Conservation (phyloP, 768 basidiomycete species). For the Russula ochroleuca region DNA sequence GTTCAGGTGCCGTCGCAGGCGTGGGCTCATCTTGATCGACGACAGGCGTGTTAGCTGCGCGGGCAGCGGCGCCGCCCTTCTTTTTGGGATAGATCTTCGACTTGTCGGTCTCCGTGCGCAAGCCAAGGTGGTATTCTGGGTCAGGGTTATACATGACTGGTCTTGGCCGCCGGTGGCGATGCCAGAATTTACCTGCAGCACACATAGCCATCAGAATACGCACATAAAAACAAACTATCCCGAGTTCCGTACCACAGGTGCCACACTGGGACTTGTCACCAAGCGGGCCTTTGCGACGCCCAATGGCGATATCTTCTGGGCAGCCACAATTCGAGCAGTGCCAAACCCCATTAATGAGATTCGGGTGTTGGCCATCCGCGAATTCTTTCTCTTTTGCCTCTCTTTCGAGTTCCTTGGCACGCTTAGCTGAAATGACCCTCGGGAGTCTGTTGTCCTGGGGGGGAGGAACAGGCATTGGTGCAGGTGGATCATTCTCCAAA, state of each 20-base stretch:
- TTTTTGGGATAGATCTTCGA: constrained; percentile 54
- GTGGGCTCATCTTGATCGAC: constrained; percentile 28
- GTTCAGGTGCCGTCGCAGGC: constrained; percentile 38
- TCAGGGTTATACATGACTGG: constrained; percentile 79
- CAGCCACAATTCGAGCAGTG: constrained; percentile 95
- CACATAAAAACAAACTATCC: background rate
- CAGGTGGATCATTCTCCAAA: constrained; percentile 57
- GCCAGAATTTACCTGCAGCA: constrained; percentile 78
- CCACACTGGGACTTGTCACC: constrained; percentile 91
- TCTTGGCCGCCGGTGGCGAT: constrained; percentile 75
- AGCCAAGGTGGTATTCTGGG: constrained; percentile 59
- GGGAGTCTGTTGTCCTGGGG: constrained; percentile 47
- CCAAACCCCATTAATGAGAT: constrained; percentile 83
- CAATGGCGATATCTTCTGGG: constrained; percentile 80
- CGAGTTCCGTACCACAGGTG: constrained; percentile 69
- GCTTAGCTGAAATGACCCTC: constrained; percentile 52
- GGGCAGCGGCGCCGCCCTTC: constrained; percentile 50
- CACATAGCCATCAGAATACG: constrained; percentile 13
- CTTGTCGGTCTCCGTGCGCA: constrained; percentile 54
- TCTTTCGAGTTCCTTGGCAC: constrained; percentile 68
- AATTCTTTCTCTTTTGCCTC: constrained; percentile 84
- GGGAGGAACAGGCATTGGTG: constrained; percentile 31
- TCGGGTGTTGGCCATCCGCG: constrained; percentile 76
- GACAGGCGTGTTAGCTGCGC: constrained; percentile 42
- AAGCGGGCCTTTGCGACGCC: constrained; percentile 82